Percentiles rank a stretch among this genome's conserved stretches.
Conservation (phyloP, 805 yeast genomes). For the Candida anglica region DNA sequence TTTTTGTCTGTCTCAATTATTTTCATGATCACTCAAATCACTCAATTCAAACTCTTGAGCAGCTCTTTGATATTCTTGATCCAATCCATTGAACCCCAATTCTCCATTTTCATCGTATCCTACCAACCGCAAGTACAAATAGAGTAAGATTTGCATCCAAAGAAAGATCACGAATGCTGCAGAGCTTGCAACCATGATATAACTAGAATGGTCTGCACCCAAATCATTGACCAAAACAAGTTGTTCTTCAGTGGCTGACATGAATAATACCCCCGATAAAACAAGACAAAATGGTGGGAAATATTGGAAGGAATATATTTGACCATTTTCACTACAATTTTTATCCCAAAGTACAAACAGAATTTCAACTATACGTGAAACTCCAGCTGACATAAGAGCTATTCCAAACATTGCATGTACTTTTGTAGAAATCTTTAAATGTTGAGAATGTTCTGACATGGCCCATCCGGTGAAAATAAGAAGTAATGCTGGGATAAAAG, state of each 20-base stretch:
- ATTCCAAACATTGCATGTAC: slow-evolving; percentile 86
- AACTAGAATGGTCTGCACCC: slow-evolving; percentile 83
- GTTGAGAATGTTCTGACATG: slow-evolving; percentile 87
- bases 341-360: slow-evolving; percentile 69
- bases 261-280: slow-evolving; percentile 75
- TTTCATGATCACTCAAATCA: slow-evolving; percentile 24
- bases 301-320: slow-evolving; percentile 72
- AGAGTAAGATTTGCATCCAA: slow-evolving; percentile 59
- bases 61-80: slow-evolving; percentile 12
- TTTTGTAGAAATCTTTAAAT: slow-evolving; percentile 71
- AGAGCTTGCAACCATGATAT: slow-evolving; percentile 64
- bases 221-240: slow-evolving; percentile 62
- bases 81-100: slow-evolving; percentile 6
- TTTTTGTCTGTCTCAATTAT: too few relatives aligned
- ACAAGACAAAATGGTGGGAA: slow-evolving; percentile 79
- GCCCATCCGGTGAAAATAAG: slow-evolving; percentile 90
- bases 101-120: slow-evolving; percentile 41
- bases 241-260: slow-evolving; percentile 94
- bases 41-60: slow-evolving; percentile 31
- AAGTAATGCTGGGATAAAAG: slow-evolving; percentile 76
- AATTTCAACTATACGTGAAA: slow-evolving; percentile 73
- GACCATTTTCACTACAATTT: slow-evolving; percentile 32
- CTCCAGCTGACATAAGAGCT: slow-evolving; percentile 75
- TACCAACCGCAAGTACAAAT: slow-evolving; percentile 48
- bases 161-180: slow-evolving; percentile 71